Conservation (phyloP, 306 rosid genomes). For the Cucurbita ficifolia region DNA sequence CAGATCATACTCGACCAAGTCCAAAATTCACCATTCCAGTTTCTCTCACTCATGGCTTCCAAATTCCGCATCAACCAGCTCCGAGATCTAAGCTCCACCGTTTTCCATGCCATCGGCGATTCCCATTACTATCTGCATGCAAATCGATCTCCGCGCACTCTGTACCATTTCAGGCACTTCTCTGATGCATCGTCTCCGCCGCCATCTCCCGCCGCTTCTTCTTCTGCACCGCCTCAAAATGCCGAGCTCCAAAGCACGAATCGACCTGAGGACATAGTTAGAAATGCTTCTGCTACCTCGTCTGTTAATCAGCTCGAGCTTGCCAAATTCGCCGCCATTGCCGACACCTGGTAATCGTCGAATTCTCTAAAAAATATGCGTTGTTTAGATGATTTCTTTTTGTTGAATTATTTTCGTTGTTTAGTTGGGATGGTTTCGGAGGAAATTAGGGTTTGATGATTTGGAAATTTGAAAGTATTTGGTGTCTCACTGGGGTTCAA, state of each 20-base stretch:
- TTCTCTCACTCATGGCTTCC: constrained; percentile 15
- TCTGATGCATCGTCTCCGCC: constrained; percentile 18
- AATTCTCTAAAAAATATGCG: not conserved
- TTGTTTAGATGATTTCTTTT: not conserved
- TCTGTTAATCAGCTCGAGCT: constrained; percentile 55
- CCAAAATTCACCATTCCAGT: not conserved
- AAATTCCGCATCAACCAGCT: constrained; percentile 20
- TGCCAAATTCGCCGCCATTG: constrained; percentile 56
- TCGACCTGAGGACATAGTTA: not conserved
- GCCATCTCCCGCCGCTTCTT: not conserved
- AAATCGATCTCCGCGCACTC: not conserved
- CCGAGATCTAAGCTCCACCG: constrained; percentile 13
- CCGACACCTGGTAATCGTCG: constrained; percentile 53
- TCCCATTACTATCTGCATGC: not conserved
- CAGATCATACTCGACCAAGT: too few relatives aligned
- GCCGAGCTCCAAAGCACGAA: constrained; percentile 1
- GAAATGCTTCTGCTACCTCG: constrained; percentile 18
- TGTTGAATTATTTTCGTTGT: not conserved
- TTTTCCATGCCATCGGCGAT: not conserved
- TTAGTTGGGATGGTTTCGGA: not conserved
- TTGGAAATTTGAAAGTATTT: not conserved
- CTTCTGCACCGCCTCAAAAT: constrained; percentile 15
- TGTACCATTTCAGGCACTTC: constrained; percentile 20
- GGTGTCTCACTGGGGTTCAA: not conserved
- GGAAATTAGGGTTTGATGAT: not conserved